Base-by-base conservation (phyloP, 306 rosid species). In the Sphenostylis stenocarpa region DNA sequence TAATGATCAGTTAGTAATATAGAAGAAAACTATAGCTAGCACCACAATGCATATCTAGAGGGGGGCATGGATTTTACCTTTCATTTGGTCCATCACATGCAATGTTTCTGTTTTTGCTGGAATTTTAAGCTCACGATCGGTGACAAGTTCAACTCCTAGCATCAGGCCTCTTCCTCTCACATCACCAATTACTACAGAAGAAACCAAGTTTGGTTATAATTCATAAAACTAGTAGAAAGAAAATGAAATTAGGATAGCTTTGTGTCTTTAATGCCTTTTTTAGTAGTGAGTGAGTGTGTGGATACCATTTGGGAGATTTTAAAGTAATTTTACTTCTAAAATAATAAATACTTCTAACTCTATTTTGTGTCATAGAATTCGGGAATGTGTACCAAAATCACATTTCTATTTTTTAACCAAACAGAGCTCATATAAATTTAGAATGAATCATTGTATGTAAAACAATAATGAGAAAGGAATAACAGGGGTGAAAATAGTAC, bases 121-220 rank as follows among this genome's bases (percentile, higher is more conserved):
- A n/a, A 88, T 93, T 85, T 89, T 93, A 68, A 57, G 80, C 60
- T 87, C 69, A 2, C 88, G 87, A 72, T 93, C 92, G 28, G 92
- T 86, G 65, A 93, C 97, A 17, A 93, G 92, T 80, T 93, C 97
- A 65, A 93, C 86, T 67, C 97, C 97, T 17, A 90, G 89, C 88
- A 93, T 93, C 11, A 93, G 52, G 28, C 97, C 97, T 82, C 80
- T 85, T 82, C 97, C 97, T 71, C 97, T 86, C 61, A 90, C 97
- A 38, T 93, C 96, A 62, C 97, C 97, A 21, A 93, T 86, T 28
- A 93, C 97, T 90, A 71, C 60, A 78, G 45, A 70, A 55, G 31
- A 39, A 76, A 73, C 74, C 66, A 36, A 48, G 17, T 19, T 61
- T 29, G 69, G 57, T 43, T 19, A 62, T 29, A 26, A 26, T 26